Base-by-base conservation (phyloP, 2,329 filamentous ascomycete species). In the Alternaria consortialis region DNA sequence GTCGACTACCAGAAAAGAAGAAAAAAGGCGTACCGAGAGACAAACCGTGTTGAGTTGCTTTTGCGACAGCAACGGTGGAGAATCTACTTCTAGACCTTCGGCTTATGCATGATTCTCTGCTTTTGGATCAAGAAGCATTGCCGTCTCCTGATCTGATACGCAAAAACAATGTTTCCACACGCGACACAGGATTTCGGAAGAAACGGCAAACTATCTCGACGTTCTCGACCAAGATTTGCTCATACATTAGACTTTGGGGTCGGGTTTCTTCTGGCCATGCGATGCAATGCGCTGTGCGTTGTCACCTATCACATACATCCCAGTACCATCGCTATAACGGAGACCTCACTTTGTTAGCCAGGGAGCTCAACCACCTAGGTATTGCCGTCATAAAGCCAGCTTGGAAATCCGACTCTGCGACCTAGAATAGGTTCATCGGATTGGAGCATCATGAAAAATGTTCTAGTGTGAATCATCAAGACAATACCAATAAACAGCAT, bases 71-170 rank as follows among this genome's bases (percentile, higher is more conserved):
- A 15, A 25, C 39, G 20, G 39, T 13, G 31, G 31, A 31, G 13
- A 25, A 13, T n/a, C 32, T n/a, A 7, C 31, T 23, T 36, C 32
- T 12, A 37, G 31, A 37, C 27, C 13, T 36, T 11, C 17, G 13
- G 20, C 34, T 50, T 15, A 50, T 50, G 46, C 46, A 20, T 12
- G n/a, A 36, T 37, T 25, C 23, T 34, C 46, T 50, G 46, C 46
- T 50, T 36, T 50, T 50, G 46, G 32, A 36, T 36, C 34, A 23
- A 50, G 17, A 50, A 36, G 46, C 46, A 50, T 25, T 36, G 13
- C 25, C 20, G 15, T 27, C 23, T 50, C 12, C 31, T n/a, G 12
- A 50, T 31, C 20, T 32, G 20, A 50, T 23, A 50, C 31, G 23
- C 31, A 50, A 37, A 50, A 25, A 23, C 20, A 50, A 50, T 7